Evolutionary conservation across 2,329 filamentous ascomycete genomes (phyloP), one percentile per base, ranked within the genome.

Genomic region (Colletotrichum sidae): DNA sequence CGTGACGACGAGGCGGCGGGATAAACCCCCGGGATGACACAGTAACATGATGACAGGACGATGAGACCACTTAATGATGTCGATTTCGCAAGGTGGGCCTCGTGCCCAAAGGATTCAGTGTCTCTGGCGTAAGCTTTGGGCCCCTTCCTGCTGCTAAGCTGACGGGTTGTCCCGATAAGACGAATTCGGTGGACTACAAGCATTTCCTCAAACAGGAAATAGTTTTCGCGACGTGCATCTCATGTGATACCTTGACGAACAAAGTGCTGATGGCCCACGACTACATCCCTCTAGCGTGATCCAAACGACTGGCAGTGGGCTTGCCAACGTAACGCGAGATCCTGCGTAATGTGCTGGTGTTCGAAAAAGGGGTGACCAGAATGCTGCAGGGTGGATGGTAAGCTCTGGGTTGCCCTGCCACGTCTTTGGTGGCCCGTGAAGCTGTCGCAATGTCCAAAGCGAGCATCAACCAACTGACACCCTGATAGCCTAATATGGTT

Each of bases 291-390:
- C 25, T 37, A 61, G 57, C 51, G 57, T 51, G 45, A 61, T 46
- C 57, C 61, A 54, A 52, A 61, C 39, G 61, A 65, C 38, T 65
- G 61, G 61, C 50, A 61, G 34, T 55, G 50, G 38, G 39, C 4
- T 39, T 54, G 57, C 61, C 61, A 65, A 51, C 56, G 57, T 34
- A 51, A 46, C 45, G 44, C 42, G 9, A 50, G 8, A 38, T 17
- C 15, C 41, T n/a, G 12, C 12, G 25, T 25, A 25, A 25, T 25
- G 34, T 42, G 34, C 11, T 25, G 25, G 37, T 55, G 50, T 37
- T 55, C 15, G 46, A 58, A 15, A 44, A 12, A 42, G 44, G 46
- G 45, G 34, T 50, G 10, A 34, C 46, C 4, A 44, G 46, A 45
- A 12, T 50, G 46, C 46, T 41, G 55, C 44, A 33, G 38, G 60